Evolutionary conservation across 176 grass and related monocot species (phyloP).

Genomic region (Elaeis guineensis): DNA sequence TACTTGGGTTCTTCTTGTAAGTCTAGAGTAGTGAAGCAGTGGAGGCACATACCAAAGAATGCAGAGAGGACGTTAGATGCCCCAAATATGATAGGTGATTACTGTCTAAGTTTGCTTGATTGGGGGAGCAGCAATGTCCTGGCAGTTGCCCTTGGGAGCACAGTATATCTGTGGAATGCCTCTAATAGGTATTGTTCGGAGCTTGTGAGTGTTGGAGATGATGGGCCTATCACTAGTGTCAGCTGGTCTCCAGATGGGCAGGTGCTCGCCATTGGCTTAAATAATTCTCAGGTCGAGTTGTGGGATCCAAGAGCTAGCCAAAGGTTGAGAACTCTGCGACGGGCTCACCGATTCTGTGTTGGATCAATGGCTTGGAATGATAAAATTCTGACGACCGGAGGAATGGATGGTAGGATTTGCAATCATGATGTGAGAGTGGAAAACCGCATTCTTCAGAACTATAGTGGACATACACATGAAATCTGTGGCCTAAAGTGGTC

Average conservation of each 20-base stretch:
- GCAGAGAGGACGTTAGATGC: no score
- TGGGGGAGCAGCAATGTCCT: no score
- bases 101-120: no score
- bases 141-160: background rate
- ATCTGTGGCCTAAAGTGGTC: constrained; percentile 4
- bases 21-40: no score
- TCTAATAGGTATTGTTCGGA: background rate
- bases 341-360: background rate
- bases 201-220: background rate
- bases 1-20: no score
- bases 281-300: background rate
- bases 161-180: constrained; percentile 3
- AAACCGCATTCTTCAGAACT: background rate
- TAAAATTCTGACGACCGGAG: background rate
- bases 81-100: no score
- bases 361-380: constrained; percentile 7
- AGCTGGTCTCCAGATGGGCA: constrained; percentile 5
- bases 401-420: background rate
- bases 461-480: background rate
- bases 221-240: background rate
- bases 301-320: background rate
- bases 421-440: background rate
- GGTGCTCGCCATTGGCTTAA: background rate
- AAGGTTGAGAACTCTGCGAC: no score
- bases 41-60: no score